Base-by-base conservation (phyloP, 225 moss, liverwort and hornwort genomes). In the Neckera pumila region DNA sequence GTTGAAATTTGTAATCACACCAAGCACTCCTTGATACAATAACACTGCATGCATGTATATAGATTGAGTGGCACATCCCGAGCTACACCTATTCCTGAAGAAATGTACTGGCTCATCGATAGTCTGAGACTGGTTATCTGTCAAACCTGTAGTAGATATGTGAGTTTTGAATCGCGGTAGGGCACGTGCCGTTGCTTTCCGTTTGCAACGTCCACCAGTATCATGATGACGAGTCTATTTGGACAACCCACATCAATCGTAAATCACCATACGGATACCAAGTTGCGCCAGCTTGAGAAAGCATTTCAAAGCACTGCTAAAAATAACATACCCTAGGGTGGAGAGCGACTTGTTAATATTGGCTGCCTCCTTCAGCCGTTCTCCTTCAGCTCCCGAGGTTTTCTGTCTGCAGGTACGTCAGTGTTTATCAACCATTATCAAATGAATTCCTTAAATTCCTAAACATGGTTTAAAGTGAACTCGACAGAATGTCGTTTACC, bases 141-240 rank as follows among this genome's bases (percentile, higher is more conserved):
- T n/a, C 74, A 81, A 77, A 95, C 95, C 95, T 95, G 95, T 38
- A 95, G 88, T 60, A 95, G 90, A 85, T 92, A 95, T 58, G 95
- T 95, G 76, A 95, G 95, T 79, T 93, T 95, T 36, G 95, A 95
- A 80, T 95, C 95, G 57, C 95, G 93, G 85, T 95, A 95, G 65
- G 95, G 95, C 65, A 95, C 95, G 81, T 95, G 95, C 75, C 95
- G 93, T 87, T 92, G 95, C 87, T 95, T 95, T 83, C 95, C 95
- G 85, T 92, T 95, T 47, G 93, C 95, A 45, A 93, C 90, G 87
- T 95, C 92, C 87, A 93, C 93, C 27, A 95, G 91, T 86, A 93
- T 90, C 95, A 95, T 95, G 80, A 95, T 95, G 76, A 95, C 95
- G 80, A 93, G 90, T 80, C 95, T 95, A 87, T 28, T 51, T 49